Conservation (phyloP, 176 grass and related monocot species). For the Triticum timopheevii region DNA sequence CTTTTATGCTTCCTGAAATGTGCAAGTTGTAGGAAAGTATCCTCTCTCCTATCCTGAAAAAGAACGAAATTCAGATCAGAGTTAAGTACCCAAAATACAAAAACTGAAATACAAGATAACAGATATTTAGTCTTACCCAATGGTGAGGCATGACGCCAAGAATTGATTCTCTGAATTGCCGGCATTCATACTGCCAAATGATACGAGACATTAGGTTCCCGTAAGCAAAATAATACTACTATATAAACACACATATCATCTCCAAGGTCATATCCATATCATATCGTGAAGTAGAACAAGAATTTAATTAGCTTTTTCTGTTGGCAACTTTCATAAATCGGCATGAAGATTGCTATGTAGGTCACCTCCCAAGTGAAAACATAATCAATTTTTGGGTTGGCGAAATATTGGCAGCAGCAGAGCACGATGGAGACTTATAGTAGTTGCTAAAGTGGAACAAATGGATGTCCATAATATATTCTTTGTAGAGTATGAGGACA, state of each 20-base stretch:
- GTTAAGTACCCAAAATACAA: constrained; percentile 14
- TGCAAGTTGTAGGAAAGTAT: constrained; percentile 74
- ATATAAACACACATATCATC: neutral
- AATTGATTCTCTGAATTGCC: constrained; percentile 96
- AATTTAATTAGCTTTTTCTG: neutral
- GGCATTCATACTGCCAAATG: constrained; percentile 82
- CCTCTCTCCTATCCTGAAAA: constrained; percentile 92
- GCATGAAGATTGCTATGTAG: neutral
- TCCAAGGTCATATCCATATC: neutral
- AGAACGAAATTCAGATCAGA: neutral
- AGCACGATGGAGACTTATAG: neutral
- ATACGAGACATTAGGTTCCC: constrained; percentile 24
- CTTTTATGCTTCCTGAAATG: constrained; percentile 91
- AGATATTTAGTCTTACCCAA: constrained; percentile 62
- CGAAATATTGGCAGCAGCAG: neutral
- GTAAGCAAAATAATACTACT: neutral
- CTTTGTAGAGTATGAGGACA: neutral
- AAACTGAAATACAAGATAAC: neutral
- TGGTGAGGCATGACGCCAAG: constrained; percentile 94
- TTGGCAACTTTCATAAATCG: neutral
- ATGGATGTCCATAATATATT: neutral
- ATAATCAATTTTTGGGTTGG: neutral
- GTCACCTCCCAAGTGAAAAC: neutral
- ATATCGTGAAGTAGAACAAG: neutral
- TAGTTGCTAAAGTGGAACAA: constrained; percentile 3